These are phyloP conservation scores for Dendrobium catenatum DNA, from an alignment of 106 monocot genomes.

Conservation along the genomic window DNA sequence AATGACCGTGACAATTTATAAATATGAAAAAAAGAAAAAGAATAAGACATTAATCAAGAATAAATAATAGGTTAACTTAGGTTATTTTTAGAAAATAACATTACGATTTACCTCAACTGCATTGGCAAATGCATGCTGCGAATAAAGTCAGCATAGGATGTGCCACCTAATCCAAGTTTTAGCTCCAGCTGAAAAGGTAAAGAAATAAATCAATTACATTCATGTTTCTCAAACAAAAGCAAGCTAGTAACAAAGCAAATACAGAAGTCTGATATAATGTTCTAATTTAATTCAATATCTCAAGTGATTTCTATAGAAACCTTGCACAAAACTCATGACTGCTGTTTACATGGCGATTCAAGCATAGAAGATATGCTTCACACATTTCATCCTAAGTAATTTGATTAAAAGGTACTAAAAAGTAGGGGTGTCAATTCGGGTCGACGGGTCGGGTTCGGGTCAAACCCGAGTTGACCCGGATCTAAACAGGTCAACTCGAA, in stretches of 20 bases:
- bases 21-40: neutral
- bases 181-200: slow-evolving; percentile 49
- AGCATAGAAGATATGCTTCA: neutral
- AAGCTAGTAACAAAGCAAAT: neutral
- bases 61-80: neutral
- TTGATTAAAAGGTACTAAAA: neutral
- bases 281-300: neutral
- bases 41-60: neutral
- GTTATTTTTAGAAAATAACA: neutral
- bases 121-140: slow-evolving; percentile 76
- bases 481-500: no score
- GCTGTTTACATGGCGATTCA: neutral
- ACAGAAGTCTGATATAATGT: neutral
- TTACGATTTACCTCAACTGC: slow-evolving; percentile 40
- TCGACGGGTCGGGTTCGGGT: no score
- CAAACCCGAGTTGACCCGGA: no score
- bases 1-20: neutral
- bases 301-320: neutral
- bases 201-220: neutral
- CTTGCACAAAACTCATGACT: neutral
- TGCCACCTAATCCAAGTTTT: slow-evolving; percentile 89
- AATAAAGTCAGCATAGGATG: slow-evolving; percentile 95
- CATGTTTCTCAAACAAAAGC: neutral
- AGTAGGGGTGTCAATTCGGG: no score
- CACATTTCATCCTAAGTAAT: neutral